A percentile compares a stretch with the other conserved stretches of the same genome.
These are phyloP conservation scores for Lasiodiplodia theobromae DNA, from an alignment of 2,329 filamentous ascomycete genomes.

Conservation along the genomic window DNA sequence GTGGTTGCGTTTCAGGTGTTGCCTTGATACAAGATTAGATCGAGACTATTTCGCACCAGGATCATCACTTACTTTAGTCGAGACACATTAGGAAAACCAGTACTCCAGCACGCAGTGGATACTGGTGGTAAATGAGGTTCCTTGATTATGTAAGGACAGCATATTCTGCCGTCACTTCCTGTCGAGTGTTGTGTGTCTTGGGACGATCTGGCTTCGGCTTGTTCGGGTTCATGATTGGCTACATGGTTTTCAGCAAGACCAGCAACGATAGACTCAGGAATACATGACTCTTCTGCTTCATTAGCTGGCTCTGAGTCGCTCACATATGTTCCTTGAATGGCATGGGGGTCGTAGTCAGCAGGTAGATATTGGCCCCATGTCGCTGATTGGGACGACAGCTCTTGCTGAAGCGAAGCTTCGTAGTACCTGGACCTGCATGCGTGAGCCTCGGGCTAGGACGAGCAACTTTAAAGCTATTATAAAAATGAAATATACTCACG, in stretches of 20 bases:
- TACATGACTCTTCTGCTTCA: not conserved
- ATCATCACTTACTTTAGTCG: not conserved
- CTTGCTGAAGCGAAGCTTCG: not conserved
- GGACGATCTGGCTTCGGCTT: not conserved
- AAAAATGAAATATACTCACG: not conserved
- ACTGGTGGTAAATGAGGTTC: not conserved
- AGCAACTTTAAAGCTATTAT: not conserved
- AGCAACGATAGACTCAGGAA: not conserved
- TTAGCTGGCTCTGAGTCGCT: not conserved
- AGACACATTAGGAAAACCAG: not conserved
- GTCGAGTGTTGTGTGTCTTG: not conserved
- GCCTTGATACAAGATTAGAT: not conserved
- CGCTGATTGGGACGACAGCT: not conserved
- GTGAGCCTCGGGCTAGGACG: not conserved
- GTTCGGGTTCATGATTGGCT: not conserved
- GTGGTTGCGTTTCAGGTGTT: not conserved
- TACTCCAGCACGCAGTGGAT: not conserved
- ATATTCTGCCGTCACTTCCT: not conserved
- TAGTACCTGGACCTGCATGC: not conserved
- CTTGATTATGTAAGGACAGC: not conserved
- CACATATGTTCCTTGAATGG: not conserved
- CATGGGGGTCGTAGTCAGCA: not conserved
- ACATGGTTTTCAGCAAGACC: not conserved
- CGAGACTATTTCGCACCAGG: not conserved
- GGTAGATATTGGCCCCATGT: not conserved